These are phyloP conservation scores for Pseudoneurospora amorphoporcata DNA, from an alignment of 495 filamentous ascomycete species.

Conservation along the genomic window DNA sequence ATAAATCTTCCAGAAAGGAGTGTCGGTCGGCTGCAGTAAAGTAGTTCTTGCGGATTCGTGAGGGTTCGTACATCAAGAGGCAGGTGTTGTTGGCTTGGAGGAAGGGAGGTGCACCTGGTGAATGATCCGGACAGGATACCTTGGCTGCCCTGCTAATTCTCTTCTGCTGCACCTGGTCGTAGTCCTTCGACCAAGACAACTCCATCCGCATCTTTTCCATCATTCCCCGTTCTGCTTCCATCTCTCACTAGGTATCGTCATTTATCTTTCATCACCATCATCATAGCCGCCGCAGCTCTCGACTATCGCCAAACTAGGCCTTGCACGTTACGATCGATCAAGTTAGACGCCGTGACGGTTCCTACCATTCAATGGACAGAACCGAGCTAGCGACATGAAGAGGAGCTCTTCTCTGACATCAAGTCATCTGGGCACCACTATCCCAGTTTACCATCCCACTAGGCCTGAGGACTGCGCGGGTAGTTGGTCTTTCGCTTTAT, in stretches of 20 bases:
- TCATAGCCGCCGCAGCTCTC: background rate
- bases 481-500: background rate
- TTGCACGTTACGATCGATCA: background rate
- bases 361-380: slow-evolving; percentile 10
- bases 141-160: background rate
- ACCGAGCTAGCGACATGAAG: slow-evolving; percentile 16
- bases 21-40: background rate
- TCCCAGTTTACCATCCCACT: slow-evolving; percentile 1
- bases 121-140: background rate
- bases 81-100: background rate
- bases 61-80: background rate
- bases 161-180: background rate
- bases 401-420: slow-evolving; percentile 8
- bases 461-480: background rate
- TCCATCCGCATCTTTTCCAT: background rate
- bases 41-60: background rate
- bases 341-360: background rate
- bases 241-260: background rate
- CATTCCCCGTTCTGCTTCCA: background rate
- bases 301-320: background rate
- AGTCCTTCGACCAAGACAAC: background rate
- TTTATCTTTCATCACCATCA: background rate
- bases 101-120: background rate
- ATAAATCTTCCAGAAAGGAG: background rate
- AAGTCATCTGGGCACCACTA: slow-evolving; percentile 4